A percentile compares a stretch with the other conserved stretches of the same genome.
Conservation (phyloP, 2,329 filamentous ascomycete species). For the Ceratocystis cacaofunesta region DNA sequence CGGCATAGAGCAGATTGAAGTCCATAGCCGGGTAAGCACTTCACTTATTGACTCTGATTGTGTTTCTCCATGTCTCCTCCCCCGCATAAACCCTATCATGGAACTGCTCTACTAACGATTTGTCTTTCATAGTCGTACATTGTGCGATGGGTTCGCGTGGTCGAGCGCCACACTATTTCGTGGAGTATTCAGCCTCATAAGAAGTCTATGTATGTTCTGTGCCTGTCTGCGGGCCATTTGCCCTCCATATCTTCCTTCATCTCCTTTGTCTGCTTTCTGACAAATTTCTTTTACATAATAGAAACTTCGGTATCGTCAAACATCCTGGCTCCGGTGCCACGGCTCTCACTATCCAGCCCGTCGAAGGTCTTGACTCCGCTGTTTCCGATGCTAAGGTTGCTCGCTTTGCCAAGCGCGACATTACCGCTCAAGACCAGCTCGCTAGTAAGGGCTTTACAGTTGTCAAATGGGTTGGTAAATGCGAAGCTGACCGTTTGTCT, state of each 20-base stretch:
- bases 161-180: constrained; percentile 79
- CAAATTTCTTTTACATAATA: constrained; percentile 22
- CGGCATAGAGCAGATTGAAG: constrained; percentile 89
- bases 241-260: not conserved
- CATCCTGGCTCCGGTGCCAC: constrained; percentile 63
- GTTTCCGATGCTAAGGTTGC: constrained; percentile 32
- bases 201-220: constrained; percentile 61
- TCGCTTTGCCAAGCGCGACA: constrained; percentile 41
- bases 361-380: constrained; percentile 31
- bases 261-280: not conserved
- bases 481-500: constrained; percentile 87
- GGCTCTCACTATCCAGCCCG: constrained; percentile 30
- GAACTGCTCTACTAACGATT: constrained; percentile 7
- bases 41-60: not conserved
- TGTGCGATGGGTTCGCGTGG: constrained; percentile 89
- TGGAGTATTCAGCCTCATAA: constrained; percentile 98
- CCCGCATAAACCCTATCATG: not conserved
- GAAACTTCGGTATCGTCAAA: constrained; percentile 95
- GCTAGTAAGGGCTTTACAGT: constrained; percentile 52
- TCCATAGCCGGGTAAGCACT: constrained; percentile 75
- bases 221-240: constrained; percentile 9
- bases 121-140: constrained; percentile 67
- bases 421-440: constrained; percentile 47
- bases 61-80: not conserved
- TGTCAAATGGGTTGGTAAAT: constrained; percentile 82